These are phyloP conservation scores for Chrysosporium queenslandicum DNA, from an alignment of 2,329 filamentous ascomycete genomes.

Conservation along the genomic window DNA sequence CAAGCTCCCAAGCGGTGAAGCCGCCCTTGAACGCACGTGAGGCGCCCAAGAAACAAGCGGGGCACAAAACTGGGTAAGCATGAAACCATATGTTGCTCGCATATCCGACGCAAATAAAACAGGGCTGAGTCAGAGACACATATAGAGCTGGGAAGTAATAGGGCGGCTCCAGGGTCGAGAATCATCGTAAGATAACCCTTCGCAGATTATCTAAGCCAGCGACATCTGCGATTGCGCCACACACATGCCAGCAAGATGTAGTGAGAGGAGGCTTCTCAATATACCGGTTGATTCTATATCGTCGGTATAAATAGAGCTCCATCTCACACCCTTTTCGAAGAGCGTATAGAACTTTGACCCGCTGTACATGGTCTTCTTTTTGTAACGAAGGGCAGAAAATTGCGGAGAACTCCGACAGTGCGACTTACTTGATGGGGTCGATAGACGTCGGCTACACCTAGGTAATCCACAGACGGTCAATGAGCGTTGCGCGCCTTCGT, in stretches of 20 bases:
- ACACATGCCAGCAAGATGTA: background rate
- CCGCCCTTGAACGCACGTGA: constrained; percentile 10
- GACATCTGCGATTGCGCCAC: background rate
- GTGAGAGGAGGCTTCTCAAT: background rate
- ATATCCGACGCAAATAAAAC: background rate
- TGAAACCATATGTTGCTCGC: constrained; percentile 1
- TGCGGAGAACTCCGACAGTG: background rate
- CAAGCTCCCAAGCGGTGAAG: constrained; percentile 9
- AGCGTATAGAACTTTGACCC: background rate
- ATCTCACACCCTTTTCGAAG: background rate
- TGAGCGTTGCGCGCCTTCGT: constrained; percentile 1
- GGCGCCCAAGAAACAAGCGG: constrained; percentile 5
- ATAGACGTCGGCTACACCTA: constrained; percentile 39
- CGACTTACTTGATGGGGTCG: constrained; percentile 39
- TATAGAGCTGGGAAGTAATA: background rate
- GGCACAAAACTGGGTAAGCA: constrained; percentile 14
- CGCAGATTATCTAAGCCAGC: background rate
- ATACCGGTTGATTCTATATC: background rate
- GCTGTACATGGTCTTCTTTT: background rate
- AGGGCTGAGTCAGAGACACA: background rate
- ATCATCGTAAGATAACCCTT: background rate
- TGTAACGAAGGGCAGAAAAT: background rate
- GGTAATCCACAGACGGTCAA: constrained; percentile 8
- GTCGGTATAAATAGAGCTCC: background rate
- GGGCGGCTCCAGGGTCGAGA: background rate